These are phyloP conservation scores for Dichotomopilus funicola DNA, from an alignment of 2,329 filamentous ascomycete species.

Conservation along the genomic window DNA sequence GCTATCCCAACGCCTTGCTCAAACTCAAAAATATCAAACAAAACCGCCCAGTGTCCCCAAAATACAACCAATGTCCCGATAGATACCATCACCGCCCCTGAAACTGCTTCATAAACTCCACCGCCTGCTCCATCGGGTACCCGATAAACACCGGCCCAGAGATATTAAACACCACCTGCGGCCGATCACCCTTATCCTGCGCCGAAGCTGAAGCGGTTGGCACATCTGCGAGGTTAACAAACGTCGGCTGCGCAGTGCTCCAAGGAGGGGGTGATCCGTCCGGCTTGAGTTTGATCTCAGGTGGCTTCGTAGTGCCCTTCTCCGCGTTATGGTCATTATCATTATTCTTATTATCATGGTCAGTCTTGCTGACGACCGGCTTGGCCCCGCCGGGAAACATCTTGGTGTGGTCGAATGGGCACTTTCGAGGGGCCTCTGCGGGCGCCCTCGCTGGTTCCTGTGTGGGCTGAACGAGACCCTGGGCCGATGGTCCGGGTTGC, in stretches of 20 bases:
- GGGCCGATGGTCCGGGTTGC: conserved; percentile 43
- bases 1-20: conserved; percentile 11
- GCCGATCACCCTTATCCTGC: conserved; percentile 30
- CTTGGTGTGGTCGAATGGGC: conserved; percentile 45
- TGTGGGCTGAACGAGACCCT: conserved; percentile 50
- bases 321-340: no score
- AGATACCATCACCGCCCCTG: conserved; percentile 27
- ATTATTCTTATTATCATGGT: no score
- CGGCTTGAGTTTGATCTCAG: conserved; percentile 20
- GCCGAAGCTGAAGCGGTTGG: not conserved
- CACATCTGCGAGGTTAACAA: conserved; percentile 40
- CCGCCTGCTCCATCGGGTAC: conserved; percentile 77
- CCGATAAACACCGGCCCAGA: conserved; percentile 88
- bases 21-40: not conserved
- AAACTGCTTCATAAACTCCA: conserved; percentile 62
- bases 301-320: conserved; percentile 13
- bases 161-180: conserved; percentile 71
- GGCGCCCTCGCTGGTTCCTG: conserved; percentile 18
- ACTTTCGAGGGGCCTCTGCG: conserved; percentile 38
- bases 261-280: conserved; percentile 24
- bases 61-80: not conserved
- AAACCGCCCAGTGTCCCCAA: not conserved
- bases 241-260: conserved; percentile 38
- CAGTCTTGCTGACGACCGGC: not conserved
- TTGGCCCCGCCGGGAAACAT: conserved; percentile 15